Percentiles rank a stretch among this genome's conserved stretches.
These are phyloP conservation scores for Posidonia australis DNA, from an alignment of 106 monocot genomes.

Conservation along the genomic window DNA sequence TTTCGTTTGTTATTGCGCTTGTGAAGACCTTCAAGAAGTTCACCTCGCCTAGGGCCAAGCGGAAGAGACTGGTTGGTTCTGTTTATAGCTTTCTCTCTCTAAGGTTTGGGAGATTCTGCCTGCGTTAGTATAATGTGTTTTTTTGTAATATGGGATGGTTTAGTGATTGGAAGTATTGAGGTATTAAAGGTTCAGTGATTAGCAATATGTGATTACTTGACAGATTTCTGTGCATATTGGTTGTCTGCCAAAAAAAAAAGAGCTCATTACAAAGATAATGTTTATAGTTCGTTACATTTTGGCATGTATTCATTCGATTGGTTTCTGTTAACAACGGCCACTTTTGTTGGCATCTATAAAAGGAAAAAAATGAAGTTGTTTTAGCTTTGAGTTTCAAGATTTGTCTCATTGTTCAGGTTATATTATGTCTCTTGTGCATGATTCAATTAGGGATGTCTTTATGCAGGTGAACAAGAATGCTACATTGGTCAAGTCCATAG, in stretches of 20 bases:
- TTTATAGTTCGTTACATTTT: background rate
- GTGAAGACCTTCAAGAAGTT: conserved; percentile 75
- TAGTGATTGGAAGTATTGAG: too few species aligned
- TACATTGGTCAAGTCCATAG: conserved; percentile 46
- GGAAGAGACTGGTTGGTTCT: conserved; percentile 53
- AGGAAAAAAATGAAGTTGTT: background rate
- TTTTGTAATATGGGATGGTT: too few species aligned
- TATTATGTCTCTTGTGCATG: background rate
- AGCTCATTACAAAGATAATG: too few species aligned
- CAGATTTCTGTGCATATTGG: background rate
- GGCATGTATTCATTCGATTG: background rate
- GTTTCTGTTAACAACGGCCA: background rate
- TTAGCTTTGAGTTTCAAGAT: background rate
- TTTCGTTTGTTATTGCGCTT: conserved; percentile 64
- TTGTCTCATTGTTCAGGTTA: background rate
- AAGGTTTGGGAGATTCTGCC: background rate
- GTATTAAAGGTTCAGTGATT: background rate
- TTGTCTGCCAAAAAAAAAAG: background rate
- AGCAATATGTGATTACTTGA: background rate
- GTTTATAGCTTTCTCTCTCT: background rate
- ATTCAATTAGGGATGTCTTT: background rate
- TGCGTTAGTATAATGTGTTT: background rate
- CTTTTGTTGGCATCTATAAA: too few species aligned
- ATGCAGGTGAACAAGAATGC: conserved; percentile 88
- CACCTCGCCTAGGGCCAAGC: conserved; percentile 68